A percentile compares a stretch with the other conserved stretches of the same genome.
These are phyloP conservation scores for Thozetella sp. DNA, from an alignment of 495 filamentous ascomycete genomes.

Conservation along the genomic window DNA sequence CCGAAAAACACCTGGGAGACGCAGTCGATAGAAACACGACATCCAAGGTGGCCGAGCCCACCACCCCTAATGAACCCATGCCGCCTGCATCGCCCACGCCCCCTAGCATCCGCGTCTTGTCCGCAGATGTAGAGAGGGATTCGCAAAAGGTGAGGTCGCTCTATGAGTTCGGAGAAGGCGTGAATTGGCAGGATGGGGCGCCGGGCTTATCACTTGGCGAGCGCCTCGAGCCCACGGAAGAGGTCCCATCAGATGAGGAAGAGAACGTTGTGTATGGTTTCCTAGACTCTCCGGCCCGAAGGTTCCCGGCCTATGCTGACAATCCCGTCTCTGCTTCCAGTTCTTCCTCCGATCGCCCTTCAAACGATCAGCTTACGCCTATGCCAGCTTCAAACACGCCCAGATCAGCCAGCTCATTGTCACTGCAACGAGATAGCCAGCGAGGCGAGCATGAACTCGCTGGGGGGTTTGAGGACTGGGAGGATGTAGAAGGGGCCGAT, in stretches of 20 bases:
- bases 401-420: conserved; percentile 39
- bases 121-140: conserved; percentile 81
- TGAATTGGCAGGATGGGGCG: conserved; percentile 62
- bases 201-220: conserved; percentile 35
- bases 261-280: conserved; percentile 55
- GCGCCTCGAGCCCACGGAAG: conserved; percentile 46
- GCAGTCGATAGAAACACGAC: neutral
- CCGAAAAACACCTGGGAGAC: neutral
- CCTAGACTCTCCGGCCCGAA: conserved; percentile 40
- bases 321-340: neutral
- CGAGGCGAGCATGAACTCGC: conserved; percentile 53
- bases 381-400: conserved; percentile 21
- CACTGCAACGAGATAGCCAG: conserved; percentile 38
- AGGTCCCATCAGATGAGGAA: conserved; percentile 49
- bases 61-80: conserved; percentile 12
- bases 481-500: conserved; percentile 81
- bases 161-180: conserved; percentile 76
- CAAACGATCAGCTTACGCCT: conserved; percentile 16
- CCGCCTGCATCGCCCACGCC: conserved; percentile 11
- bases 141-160: conserved; percentile 88
- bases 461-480: conserved; percentile 94
- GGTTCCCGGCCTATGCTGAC: conserved; percentile 14
- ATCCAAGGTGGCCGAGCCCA: too few species aligned
- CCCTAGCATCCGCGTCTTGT: conserved; percentile 58
- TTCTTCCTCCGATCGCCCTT: conserved; percentile 13